A percentile compares a stretch with the other conserved stretches of the same genome.
Conservation (phyloP, 768 basidiomycete species). For the Pluteus cervinus region DNA sequence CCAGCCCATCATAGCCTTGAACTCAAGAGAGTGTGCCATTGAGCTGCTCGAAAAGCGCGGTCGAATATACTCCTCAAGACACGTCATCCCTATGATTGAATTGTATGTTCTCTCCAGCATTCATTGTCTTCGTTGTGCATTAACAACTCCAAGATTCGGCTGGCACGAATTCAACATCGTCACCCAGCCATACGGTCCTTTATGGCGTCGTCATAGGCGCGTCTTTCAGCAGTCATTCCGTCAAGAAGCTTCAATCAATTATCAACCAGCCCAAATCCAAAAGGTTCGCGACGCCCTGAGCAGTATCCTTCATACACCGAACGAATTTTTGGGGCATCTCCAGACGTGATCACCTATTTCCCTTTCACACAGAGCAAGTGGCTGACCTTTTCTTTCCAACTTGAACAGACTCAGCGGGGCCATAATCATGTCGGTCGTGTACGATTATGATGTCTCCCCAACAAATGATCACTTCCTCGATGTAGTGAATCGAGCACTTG, state of each 20-base stretch:
- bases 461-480: slow-evolving; percentile 17
- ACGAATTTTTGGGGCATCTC: neutral
- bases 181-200: neutral
- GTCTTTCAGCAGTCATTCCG: slow-evolving; percentile 1
- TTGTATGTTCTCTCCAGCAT: neutral
- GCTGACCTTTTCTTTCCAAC: too few relatives aligned
- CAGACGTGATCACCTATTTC: neutral
- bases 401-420: slow-evolving; percentile 10
- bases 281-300: neutral
- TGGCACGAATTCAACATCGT: neutral
- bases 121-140: neutral
- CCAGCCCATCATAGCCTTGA: slow-evolving; percentile 10
- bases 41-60: slow-evolving; percentile 1
- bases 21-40: slow-evolving; percentile 8
- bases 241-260: neutral
- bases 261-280: neutral
- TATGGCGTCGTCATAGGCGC: neutral
- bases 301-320: neutral
- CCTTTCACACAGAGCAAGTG: neutral
- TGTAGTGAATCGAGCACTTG: slow-evolving; percentile 11
- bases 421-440: slow-evolving; percentile 17
- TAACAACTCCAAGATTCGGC: neutral
- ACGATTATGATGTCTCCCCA: slow-evolving; percentile 20
- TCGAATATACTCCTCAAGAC: slow-evolving; percentile 1
- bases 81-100: neutral